Conservation (phyloP, 2,329 filamentous ascomycete species). For the Fusarium albosuccineum region DNA sequence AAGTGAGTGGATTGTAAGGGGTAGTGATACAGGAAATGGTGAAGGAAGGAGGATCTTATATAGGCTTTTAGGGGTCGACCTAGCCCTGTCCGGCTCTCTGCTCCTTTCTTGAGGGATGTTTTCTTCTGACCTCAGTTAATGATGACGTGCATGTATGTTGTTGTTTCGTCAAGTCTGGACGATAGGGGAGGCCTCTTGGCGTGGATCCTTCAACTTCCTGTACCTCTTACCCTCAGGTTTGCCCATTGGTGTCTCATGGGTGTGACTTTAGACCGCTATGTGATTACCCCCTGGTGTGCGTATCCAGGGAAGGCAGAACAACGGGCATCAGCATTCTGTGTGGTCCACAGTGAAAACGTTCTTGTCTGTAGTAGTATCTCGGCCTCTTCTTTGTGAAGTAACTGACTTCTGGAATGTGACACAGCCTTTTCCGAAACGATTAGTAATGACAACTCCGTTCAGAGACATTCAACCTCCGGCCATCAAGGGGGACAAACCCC, state of each 20-base stretch:
- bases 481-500: not conserved
- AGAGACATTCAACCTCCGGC: not conserved
- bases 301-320: too few species aligned
- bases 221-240: not conserved
- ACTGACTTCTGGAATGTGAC: constrained; percentile 29
- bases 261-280: not conserved
- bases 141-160: not conserved
- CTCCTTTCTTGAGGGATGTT: fast-evolving
- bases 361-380: not conserved
- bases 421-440: not conserved
- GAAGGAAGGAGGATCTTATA: constrained; percentile 1
- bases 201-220: too few species aligned
- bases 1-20: constrained; percentile 4
- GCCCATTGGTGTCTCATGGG: not conserved
- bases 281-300: not conserved
- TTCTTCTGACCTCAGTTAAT: not conserved
- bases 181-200: too few species aligned
- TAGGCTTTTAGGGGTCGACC: not conserved
- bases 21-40: not conserved
- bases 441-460: not conserved
- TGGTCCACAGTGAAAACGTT: not conserved
- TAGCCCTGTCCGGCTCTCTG: fast-evolving
- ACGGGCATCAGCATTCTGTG: not conserved
- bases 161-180: not conserved
- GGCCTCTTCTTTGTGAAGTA: not conserved